phyloP scores from a whole-genome alignment of 1,139 yeast genomes.

The Kodamaea suecica region DNA sequence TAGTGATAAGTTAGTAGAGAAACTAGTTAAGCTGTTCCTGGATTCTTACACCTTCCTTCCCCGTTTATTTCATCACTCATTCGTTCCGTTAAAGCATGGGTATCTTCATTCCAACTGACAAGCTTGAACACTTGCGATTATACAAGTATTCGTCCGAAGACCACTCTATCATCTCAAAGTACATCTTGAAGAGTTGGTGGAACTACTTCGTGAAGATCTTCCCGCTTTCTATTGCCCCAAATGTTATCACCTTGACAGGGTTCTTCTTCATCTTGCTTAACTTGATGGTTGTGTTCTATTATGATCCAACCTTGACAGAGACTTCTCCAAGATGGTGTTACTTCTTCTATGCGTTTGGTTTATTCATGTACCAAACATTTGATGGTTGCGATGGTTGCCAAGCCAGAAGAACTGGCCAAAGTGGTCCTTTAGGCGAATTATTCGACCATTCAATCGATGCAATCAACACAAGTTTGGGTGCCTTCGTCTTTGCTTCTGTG shows the following conservation, averaged over 20 bases:
- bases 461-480: constrained; percentile 78
- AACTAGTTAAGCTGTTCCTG: no score
- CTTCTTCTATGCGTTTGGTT: constrained; percentile 73
- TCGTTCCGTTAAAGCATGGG: no score
- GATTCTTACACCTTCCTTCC: no score
- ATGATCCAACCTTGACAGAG: constrained; percentile 63
- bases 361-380: constrained; percentile 89
- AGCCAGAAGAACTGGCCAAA: constrained; percentile 89
- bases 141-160: constrained; percentile 79
- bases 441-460: constrained; percentile 96
- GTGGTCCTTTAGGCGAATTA: constrained; percentile 91
- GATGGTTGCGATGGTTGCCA: constrained; percentile 97
- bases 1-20: no score
- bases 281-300: constrained; percentile 62
- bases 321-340: constrained; percentile 81
- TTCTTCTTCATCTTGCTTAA: constrained; percentile 66
- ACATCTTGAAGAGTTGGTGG: constrained; percentile 80
- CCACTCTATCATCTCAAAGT: constrained; percentile 72
- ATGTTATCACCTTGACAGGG: constrained; percentile 79
- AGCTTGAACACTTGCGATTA: constrained; percentile 58
- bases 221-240: constrained; percentile 87
- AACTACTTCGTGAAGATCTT: constrained; percentile 64
- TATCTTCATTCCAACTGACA: constrained; percentile 59
- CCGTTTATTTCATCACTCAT: no score
- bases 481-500: constrained; percentile 68